phyloP scores from a whole-genome alignment of 2,329 filamentous ascomycete species.

The Verticillium nonalfalfae region DNA sequence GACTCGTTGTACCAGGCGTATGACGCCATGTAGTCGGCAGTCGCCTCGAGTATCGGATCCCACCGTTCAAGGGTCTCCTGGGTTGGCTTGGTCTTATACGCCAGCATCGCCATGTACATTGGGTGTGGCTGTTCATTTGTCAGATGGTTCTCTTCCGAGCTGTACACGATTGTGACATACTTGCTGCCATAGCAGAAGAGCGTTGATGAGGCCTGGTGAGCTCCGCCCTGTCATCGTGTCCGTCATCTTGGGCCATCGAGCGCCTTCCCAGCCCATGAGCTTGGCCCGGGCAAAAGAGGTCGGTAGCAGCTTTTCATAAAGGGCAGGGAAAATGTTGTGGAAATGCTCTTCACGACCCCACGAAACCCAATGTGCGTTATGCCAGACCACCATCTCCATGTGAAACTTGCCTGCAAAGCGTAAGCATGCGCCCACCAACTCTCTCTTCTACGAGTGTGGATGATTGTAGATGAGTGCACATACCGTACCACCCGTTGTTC shows the following conservation, averaged over 20 bases:
- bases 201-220: constrained; percentile 50
- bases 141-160: not conserved
- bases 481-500: constrained; percentile 40
- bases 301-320: constrained; percentile 9
- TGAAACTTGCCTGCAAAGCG: constrained; percentile 29
- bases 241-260: constrained; percentile 46
- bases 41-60: constrained; percentile 42
- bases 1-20: constrained; percentile 49
- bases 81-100: constrained; percentile 15
- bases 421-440: constrained; percentile 18
- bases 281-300: constrained; percentile 19
- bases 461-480: not conserved
- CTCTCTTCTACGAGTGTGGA: too few species aligned
- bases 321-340: constrained; percentile 25
- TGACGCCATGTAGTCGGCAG: constrained; percentile 53
- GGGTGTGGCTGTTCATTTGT: constrained; percentile 35
- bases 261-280: constrained; percentile 21
- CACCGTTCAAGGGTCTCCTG: constrained; percentile 39
- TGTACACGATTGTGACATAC: not conserved
- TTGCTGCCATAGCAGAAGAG: constrained; percentile 56
- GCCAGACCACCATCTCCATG: constrained; percentile 37
- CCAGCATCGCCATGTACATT: constrained; percentile 52
- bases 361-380: constrained; percentile 30
- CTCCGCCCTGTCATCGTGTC: constrained; percentile 24
- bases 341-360: constrained; percentile 30